Percentiles rank a stretch among this genome's conserved stretches.
phyloP scores from a whole-genome alignment of 106 monocot genomes.

The Vanilla planifolia region DNA sequence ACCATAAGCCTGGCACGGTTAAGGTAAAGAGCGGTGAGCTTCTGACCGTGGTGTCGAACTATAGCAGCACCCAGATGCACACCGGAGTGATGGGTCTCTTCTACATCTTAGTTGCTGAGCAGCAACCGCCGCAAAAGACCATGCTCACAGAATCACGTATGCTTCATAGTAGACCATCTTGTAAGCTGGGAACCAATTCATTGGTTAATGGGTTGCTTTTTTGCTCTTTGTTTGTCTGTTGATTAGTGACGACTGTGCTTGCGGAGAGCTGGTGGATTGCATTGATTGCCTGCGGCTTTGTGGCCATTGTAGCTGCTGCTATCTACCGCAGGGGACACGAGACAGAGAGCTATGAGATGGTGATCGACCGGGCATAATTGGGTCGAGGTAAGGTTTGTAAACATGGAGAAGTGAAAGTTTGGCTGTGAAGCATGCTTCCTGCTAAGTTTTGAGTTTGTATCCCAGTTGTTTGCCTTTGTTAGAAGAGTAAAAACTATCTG shows the following conservation, averaged over 20 bases:
- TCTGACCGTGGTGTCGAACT: conserved; percentile 46
- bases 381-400: no score
- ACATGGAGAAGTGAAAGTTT: no score
- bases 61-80: conserved; percentile 39
- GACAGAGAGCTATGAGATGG: background rate
- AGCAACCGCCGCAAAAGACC: background rate
- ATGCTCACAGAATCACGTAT: background rate
- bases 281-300: background rate
- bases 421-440: no score
- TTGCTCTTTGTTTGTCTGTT: background rate
- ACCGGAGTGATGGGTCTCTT: conserved; percentile 59
- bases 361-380: background rate
- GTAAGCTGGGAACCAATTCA: background rate
- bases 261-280: background rate
- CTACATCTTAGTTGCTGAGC: conserved; percentile 42
- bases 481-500: no score
- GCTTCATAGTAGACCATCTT: no score
- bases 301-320: background rate
- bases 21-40: conserved; percentile 33
- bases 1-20: conserved; percentile 37
- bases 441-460: no score
- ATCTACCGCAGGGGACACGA: conserved; percentile 1
- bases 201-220: no score
- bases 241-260: background rate
- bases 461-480: no score